A percentile compares a stretch with the other conserved stretches of the same genome.
phyloP scores from a whole-genome alignment of 2,329 filamentous ascomycete species.

The Triangularia setosa region DNA sequence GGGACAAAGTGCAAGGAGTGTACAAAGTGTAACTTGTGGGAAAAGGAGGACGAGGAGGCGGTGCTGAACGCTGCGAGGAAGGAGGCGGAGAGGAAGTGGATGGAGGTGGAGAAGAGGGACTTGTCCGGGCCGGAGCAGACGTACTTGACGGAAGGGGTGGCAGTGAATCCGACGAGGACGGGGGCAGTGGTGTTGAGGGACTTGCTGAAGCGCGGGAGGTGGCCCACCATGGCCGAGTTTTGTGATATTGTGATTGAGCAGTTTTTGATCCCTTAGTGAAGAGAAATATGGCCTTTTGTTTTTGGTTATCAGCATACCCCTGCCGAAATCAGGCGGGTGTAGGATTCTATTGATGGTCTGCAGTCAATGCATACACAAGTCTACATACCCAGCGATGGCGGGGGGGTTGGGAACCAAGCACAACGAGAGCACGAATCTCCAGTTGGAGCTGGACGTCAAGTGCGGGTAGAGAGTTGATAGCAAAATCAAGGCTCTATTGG shows the following conservation, averaged over 20 bases:
- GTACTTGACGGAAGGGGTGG: conserved; percentile 50
- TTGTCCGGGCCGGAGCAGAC: conserved; percentile 52
- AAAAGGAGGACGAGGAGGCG: conserved; percentile 68
- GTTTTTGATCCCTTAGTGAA: conserved; percentile 24
- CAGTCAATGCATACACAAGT: too few relatives aligned
- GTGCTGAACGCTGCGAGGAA: conserved; percentile 66
- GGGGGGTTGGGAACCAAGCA: too few relatives aligned
- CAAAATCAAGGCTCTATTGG: background rate
- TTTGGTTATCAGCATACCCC: too few relatives aligned
- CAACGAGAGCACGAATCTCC: too few relatives aligned
- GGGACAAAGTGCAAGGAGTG: conserved; percentile 70
- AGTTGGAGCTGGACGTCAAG: too few relatives aligned
- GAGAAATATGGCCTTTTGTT: too few relatives aligned
- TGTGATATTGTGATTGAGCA: conserved; percentile 44
- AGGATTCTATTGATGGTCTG: background rate
- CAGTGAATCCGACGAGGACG: conserved; percentile 21
- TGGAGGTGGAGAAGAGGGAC: conserved; percentile 57
- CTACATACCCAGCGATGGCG: background rate
- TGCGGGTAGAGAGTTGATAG: too few relatives aligned
- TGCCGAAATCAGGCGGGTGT: background rate
- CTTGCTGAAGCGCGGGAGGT: background rate
- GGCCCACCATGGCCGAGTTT: conserved; percentile 22
- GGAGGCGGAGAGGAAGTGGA: conserved; percentile 69
- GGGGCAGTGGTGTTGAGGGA: background rate
- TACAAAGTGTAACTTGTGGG: conserved; percentile 73